Percentiles rank a stretch among this genome's conserved stretches.
Conservation (phyloP, 257 asterid species). For the Jacaranda copaia region DNA sequence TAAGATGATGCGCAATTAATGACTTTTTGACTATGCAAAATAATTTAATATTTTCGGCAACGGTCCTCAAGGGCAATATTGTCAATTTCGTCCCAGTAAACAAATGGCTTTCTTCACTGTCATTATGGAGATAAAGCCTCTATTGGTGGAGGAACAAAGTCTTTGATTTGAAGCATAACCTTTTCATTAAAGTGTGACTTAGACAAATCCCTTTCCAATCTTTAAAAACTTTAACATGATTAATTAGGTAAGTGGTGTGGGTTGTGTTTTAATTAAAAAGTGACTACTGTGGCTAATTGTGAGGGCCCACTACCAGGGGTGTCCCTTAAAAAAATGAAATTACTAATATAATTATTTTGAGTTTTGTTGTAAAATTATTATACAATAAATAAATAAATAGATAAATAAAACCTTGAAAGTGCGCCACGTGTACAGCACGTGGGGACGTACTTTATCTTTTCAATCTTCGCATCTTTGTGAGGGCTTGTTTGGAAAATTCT, state of each 20-base stretch:
- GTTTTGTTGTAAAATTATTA: constrained; percentile 12
- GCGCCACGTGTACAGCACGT: constrained; percentile 44
- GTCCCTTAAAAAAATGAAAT: not conserved
- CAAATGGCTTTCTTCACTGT: constrained; percentile 16
- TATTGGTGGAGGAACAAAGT: constrained; percentile 40
- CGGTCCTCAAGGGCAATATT: constrained; percentile 30
- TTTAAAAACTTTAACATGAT: constrained; percentile 38
- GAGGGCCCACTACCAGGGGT: not conserved
- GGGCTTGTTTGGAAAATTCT: constrained; percentile 15
- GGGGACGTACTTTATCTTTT: constrained; percentile 13
- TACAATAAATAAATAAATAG: not conserved
- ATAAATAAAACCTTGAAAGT: constrained; percentile 31
- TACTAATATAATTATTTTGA: not conserved
- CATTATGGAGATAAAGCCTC: constrained; percentile 41
- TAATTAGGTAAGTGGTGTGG: constrained; percentile 33
- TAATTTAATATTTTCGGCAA: constrained; percentile 14
- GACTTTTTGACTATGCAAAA: constrained; percentile 22
- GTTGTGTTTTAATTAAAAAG: constrained; percentile 28
- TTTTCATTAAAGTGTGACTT: constrained; percentile 43
- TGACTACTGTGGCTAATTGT: constrained; percentile 3
- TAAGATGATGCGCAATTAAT: not conserved
- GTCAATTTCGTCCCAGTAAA: constrained; percentile 21
- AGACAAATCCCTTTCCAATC: constrained; percentile 43
- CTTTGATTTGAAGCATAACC: constrained; percentile 58
- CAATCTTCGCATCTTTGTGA: not conserved